A percentile compares a stretch with the other conserved stretches of the same genome.
Conservation (phyloP, 495 filamentous ascomycete species). For the Tuber brumale region DNA sequence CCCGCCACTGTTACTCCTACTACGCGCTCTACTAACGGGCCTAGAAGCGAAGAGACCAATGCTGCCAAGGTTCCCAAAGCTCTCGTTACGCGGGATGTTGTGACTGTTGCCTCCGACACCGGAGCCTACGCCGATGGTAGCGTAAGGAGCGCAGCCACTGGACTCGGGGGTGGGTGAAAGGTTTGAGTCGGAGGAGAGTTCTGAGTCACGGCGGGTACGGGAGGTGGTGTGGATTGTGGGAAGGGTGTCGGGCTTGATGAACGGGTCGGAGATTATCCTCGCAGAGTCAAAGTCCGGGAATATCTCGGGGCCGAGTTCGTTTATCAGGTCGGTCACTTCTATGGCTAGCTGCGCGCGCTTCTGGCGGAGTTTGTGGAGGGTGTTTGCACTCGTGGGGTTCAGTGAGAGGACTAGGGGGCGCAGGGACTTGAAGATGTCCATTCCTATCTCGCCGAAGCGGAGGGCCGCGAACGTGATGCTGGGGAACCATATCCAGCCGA, state of each 20-base stretch:
- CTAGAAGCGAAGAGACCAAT: constrained; percentile 84
- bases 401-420: constrained; percentile 83
- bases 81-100: constrained; percentile 76
- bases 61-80: constrained; percentile 76
- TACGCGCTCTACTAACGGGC: constrained; percentile 64
- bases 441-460: constrained; percentile 90
- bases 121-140: constrained; percentile 2
- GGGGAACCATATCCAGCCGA: constrained; percentile 73
- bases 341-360: constrained; percentile 64
- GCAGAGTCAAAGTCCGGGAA: constrained; percentile 90
- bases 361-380: constrained; percentile 68
- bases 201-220: constrained; percentile 26
- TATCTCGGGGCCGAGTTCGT: constrained; percentile 89
- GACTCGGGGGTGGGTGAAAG: constrained; percentile 23
- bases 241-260: constrained; percentile 29
- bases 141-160: neutral
- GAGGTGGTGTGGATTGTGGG: constrained; percentile 21
- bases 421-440: constrained; percentile 96
- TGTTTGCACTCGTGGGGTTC: constrained; percentile 75
- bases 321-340: constrained; percentile 87
- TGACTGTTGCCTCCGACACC: constrained; percentile 16
- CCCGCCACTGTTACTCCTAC: constrained; percentile 63
- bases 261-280: constrained; percentile 61
- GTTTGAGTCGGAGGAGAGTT: constrained; percentile 28
- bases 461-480: constrained; percentile 88